Evolutionary conservation across 257 asterid species (phyloP).

Genomic region (Pogostemon cablin): DNA sequence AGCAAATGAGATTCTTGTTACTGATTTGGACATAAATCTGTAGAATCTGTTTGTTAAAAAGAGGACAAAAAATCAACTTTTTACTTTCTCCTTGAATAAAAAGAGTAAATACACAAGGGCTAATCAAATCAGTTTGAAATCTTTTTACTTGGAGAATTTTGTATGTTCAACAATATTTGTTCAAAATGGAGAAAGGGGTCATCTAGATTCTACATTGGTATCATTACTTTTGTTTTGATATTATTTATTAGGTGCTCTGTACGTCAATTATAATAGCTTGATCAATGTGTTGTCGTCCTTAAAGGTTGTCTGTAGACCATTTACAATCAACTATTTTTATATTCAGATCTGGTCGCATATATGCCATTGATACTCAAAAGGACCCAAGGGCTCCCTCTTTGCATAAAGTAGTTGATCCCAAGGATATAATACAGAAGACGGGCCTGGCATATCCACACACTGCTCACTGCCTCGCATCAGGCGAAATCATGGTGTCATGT

Average conservation of each 20-base stretch:
- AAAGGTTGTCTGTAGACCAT: neutral
- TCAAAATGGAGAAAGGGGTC: neutral
- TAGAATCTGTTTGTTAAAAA: constrained; percentile 1
- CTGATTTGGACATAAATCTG: neutral
- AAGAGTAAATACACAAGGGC: no score
- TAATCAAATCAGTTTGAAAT: neutral
- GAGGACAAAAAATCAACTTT: neutral
- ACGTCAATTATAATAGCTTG: neutral
- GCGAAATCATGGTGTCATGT: constrained; percentile 94
- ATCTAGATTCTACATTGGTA: neutral
- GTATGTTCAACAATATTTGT: neutral
- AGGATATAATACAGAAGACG: constrained; percentile 68
- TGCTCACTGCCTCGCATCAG: constrained; percentile 97
- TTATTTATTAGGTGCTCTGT: neutral
- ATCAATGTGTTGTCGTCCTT: constrained; percentile 11
- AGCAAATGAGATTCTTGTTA: neutral
- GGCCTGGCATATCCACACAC: constrained; percentile 98
- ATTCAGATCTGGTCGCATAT: constrained; percentile 91
- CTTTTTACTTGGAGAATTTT: neutral
- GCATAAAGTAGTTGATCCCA: constrained; percentile 77
- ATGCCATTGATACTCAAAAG: constrained; percentile 79
- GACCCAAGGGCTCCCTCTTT: constrained; percentile 83
- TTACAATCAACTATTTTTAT: constrained; percentile 11
- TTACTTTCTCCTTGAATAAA: neutral
- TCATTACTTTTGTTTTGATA: neutral